These are phyloP conservation scores for Rhizopus stolonifer DNA, from an alignment of 371 early-diverging fungal genomes.

Conservation along the genomic window DNA sequence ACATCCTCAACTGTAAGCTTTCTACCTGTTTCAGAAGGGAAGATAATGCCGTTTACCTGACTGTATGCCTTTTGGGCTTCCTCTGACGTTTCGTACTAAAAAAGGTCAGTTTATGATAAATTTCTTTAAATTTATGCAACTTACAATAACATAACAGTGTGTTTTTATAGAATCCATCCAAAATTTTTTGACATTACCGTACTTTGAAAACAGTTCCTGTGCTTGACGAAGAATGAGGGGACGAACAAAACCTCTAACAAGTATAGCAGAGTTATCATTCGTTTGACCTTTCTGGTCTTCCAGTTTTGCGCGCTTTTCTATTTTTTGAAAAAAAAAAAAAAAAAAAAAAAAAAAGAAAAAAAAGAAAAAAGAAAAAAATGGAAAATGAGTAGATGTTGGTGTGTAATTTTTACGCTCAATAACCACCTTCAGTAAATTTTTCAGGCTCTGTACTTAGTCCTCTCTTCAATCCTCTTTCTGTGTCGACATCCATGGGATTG, in stretches of 20 bases:
- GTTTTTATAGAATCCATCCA: conserved; percentile 90
- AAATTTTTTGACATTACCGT: conserved; percentile 65
- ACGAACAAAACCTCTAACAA: conserved; percentile 75
- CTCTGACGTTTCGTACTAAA: conserved; percentile 52
- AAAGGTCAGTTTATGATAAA: neutral
- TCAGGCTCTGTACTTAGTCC: too few species aligned
- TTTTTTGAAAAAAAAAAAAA: neutral
- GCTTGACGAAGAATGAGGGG: conserved; percentile 69
- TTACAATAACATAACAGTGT: conserved; percentile 80
- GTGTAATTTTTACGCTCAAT: too few species aligned
- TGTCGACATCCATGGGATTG: conserved; percentile 6
- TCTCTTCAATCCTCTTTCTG: too few species aligned
- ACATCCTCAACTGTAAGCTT: conserved; percentile 58
- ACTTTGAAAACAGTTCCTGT: conserved; percentile 61
- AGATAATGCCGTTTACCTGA: conserved; percentile 58
- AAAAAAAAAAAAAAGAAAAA: too few species aligned
- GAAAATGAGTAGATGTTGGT: too few species aligned
- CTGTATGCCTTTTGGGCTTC: conserved; percentile 56
- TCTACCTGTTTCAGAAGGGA: conserved; percentile 70
- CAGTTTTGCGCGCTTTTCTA: conserved; percentile 6
- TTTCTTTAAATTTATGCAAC: too few species aligned
- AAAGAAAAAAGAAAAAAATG: neutral
- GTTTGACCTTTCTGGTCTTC: neutral
- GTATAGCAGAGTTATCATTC: conserved; percentile 40
- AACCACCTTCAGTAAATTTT: neutral